Conservation (phyloP, 208 protist species). For the Eutreptiella sp. region DNA sequence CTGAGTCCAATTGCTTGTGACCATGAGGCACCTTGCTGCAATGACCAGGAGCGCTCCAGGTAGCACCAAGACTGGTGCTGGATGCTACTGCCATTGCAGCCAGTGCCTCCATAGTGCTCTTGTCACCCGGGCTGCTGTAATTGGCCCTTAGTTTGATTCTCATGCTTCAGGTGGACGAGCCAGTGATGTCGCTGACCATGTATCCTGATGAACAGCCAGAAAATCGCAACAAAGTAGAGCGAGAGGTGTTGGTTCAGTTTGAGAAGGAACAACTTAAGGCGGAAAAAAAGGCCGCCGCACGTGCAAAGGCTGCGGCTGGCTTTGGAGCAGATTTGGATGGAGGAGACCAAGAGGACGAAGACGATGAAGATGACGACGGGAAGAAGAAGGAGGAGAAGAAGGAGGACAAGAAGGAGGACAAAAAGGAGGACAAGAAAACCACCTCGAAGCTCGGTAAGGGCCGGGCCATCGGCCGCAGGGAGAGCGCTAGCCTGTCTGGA, state of each 20-base stretch:
- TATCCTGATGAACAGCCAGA: constrained; percentile 57
- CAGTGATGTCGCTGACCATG: too few species aligned
- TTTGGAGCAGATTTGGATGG: constrained; percentile 73
- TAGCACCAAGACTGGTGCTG: too few species aligned
- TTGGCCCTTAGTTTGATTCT: too few species aligned
- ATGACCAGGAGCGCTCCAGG: too few species aligned
- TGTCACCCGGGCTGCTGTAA: too few species aligned
- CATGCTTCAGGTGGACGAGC: too few species aligned
- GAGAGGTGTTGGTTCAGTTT: constrained; percentile 57
- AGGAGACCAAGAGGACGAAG: constrained; percentile 9
- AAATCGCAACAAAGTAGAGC: constrained; percentile 51
- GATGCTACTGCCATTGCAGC: too few species aligned
- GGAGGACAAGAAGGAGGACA: constrained; percentile 6
- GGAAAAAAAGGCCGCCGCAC: constrained; percentile 46
- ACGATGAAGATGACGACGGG: constrained; percentile 22
- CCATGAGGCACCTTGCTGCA: too few species aligned
- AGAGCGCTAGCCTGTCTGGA: not conserved
- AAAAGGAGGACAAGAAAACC: constrained; percentile 64
- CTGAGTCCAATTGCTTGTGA: too few species aligned
- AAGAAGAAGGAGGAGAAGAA: constrained; percentile 26
- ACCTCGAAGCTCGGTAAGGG: constrained; percentile 41
- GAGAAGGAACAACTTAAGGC: constrained; percentile 46
- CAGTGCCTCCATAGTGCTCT: too few species aligned
- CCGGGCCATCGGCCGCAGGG: not conserved
- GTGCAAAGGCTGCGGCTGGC: constrained; percentile 67